phyloP scores from a whole-genome alignment of 2,329 filamentous ascomycete species.

The Neofusicoccum sp. region DNA sequence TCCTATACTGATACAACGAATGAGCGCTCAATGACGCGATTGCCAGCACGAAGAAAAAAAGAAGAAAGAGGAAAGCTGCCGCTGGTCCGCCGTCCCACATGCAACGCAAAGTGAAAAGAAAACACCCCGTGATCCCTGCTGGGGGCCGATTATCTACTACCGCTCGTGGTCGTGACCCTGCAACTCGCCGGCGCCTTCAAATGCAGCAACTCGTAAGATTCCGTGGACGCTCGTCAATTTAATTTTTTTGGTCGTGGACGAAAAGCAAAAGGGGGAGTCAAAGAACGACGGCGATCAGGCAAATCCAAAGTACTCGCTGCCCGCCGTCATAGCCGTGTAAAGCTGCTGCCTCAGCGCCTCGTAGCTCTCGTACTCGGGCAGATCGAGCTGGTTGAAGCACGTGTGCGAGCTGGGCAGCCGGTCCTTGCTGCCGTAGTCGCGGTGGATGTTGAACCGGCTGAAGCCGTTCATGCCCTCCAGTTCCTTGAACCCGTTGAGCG shows the following conservation, averaged over 20 bases:
- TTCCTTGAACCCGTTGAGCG: conserved; percentile 97
- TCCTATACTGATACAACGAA: conserved; percentile 1
- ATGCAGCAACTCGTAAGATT: neutral
- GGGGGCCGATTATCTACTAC: neutral
- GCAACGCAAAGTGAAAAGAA: neutral
- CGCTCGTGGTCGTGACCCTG: neutral
- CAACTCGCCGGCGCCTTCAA: conserved; percentile 5
- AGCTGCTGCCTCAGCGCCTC: conserved; percentile 83
- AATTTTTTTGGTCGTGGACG: neutral
- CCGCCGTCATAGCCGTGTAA: conserved; percentile 94
- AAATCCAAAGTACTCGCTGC: conserved; percentile 96
- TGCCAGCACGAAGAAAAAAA: neutral
- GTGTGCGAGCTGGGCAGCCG: conserved; percentile 94
- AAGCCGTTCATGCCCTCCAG: conserved; percentile 99
- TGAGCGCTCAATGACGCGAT: neutral
- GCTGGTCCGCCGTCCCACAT: neutral
- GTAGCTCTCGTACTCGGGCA: conserved; percentile 97
- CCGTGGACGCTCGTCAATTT: neutral
- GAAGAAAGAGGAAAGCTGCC: neutral
- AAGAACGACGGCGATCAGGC: conserved; percentile 56
- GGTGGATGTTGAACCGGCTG: conserved; percentile 97
- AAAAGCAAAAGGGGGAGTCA: neutral
- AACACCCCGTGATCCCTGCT: neutral
- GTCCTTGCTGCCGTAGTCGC: conserved; percentile 95
- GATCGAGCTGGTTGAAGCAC: conserved; percentile 98